These are phyloP conservation scores for Scedosporium dehoogii DNA, from an alignment of 2,329 filamentous ascomycete genomes.

Conservation along the genomic window DNA sequence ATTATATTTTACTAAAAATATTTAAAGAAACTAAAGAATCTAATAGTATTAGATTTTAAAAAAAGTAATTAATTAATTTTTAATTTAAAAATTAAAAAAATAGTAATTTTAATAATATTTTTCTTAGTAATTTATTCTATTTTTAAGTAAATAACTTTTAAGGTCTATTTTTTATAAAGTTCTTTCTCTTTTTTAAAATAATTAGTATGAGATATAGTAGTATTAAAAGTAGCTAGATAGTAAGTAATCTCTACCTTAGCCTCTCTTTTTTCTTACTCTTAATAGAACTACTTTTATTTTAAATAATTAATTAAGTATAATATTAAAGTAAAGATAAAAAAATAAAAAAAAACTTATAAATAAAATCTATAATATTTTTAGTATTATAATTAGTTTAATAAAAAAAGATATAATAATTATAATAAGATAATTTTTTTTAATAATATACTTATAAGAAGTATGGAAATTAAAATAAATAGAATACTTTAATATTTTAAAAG, in stretches of 20 bases:
- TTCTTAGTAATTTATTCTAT: neutral
- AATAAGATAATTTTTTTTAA: neutral
- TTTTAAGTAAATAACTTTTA: neutral
- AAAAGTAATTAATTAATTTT: constrained; percentile 8
- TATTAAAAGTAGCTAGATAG: no score
- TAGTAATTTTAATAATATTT: constrained; percentile 1
- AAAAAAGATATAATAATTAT: neutral
- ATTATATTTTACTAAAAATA: no score
- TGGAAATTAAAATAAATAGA: no score
- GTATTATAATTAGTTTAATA: neutral
- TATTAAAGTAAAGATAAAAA: no score
- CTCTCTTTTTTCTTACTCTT: neutral
- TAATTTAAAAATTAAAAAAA: neutral
- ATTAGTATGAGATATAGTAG: no score
- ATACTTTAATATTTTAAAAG: no score
- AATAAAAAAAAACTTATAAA: no score
- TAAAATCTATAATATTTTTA: neutral
- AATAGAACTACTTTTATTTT: neutral
- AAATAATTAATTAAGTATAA: neutral
- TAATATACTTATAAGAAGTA: no score
- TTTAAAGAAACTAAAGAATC: neutral
- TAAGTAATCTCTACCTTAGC: no score
- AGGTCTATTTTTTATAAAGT: neutral
- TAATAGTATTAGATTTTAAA: neutral
- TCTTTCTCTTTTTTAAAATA: no score